Evolutionary conservation across 768 basidiomycete genomes (phyloP).

Genomic region (Amanita pseudoporphyria): DNA sequence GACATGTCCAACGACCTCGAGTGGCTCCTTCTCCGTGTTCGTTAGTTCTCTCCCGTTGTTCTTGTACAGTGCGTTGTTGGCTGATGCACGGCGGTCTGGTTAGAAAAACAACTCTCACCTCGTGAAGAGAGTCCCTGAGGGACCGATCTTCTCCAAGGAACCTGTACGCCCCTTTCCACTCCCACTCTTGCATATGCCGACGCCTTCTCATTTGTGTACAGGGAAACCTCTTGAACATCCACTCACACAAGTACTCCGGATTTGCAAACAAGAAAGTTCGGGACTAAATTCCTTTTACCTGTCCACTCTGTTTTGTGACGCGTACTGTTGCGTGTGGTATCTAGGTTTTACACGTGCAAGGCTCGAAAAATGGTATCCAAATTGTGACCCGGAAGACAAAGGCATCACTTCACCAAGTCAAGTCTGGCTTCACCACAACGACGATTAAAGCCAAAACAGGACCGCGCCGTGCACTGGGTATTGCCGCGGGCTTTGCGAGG

Average conservation of each 20-base stretch:
- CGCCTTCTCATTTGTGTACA: conserved; percentile 18
- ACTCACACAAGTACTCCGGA: conserved; percentile 91
- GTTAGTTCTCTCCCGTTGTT: conserved; percentile 20
- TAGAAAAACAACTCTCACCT: conserved; percentile 82
- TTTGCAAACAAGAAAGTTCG: conserved; percentile 74
- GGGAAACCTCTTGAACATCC: conserved; percentile 82
- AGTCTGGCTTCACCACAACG: conserved; percentile 35
- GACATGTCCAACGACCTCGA: conserved; percentile 83
- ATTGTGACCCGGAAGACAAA: conserved; percentile 60
- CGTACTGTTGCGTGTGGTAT: not conserved
- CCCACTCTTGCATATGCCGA: not conserved
- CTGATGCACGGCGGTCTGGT: not conserved
- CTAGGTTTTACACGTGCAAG: conserved; percentile 59
- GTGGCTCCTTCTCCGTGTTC: conserved; percentile 86
- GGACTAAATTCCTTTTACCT: not conserved
- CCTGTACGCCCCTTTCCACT: conserved; percentile 40
- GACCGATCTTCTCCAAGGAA: conserved; percentile 79
- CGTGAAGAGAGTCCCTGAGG: conserved; percentile 66
- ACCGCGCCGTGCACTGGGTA: conserved; percentile 57
- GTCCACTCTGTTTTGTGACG: not conserved
- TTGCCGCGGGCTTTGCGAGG: conserved; percentile 49
- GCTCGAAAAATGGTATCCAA: conserved; percentile 44
- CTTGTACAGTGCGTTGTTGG: not conserved
- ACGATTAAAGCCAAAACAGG: conserved; percentile 62
- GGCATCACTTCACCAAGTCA: conserved; percentile 41